Base-by-base conservation (phyloP, 495 filamentous ascomycete genomes). In the Lentithecium fluviatile region DNA sequence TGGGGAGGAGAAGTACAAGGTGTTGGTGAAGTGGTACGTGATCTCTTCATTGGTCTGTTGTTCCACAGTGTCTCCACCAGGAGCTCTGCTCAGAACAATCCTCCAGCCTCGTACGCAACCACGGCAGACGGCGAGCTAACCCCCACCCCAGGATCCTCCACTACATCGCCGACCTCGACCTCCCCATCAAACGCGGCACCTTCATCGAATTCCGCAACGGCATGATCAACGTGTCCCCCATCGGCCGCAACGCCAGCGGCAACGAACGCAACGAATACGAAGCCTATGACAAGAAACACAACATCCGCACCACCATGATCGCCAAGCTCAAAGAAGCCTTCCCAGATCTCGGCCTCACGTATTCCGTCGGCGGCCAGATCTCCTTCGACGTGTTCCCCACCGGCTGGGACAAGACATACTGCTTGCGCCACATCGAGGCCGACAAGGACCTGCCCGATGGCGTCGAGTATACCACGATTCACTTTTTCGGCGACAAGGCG, bases 401-500 rank as follows among this genome's bases (percentile, higher is more conserved):
- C 1, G 94, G 94, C 66, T 98, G 94, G 94, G 93, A 98, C 76
- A 98, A 97, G 82, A 95, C 88, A n/a, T 98, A 93, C 79, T 96
- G 93, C 75, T 78, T 98, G 64, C 80, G 83, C 68, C 91, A 97
- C 73, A 72, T 98, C 29, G 88, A 89, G 75, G 82, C 83, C 53
- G 94, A 97, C 73, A 88, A 87, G 69, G 78, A 84, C 65, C 74
- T 78, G 62, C 76, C 79, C 7, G 82, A 79, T 58, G 90, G 89
- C 38, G 76, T 90, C 56, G 74, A 86, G 8, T 98, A 91, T 75
- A 88, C 81, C 54, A 91, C 84, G 23, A 87, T 97, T 69, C 94
- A 97, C 79, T 98, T 97, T 83, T 97, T 97, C 72, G 94, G 94
- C 45, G 94, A 98, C 78, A 98, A 97, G 83, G 88, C 88, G 24